A percentile compares a stretch with the other conserved stretches of the same genome.
Evolutionary conservation across 2,329 filamentous ascomycete species (phyloP).

Genomic region (Cordyceps tenuipes): DNA sequence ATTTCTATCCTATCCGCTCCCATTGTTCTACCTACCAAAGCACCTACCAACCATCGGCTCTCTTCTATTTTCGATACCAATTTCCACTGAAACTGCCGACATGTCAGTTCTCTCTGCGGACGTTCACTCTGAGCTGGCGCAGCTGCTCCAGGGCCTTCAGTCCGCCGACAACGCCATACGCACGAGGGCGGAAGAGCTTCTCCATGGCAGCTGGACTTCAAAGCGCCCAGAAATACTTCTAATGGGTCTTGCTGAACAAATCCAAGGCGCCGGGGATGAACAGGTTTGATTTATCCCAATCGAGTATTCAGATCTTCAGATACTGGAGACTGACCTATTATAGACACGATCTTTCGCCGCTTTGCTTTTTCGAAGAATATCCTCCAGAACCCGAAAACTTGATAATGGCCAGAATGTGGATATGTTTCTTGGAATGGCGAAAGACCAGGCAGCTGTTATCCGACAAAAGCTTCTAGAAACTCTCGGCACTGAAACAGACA

Average conservation of each 20-base stretch:
- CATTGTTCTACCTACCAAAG: background rate
- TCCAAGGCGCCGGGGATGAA: conserved; percentile 66
- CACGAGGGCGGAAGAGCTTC: conserved; percentile 78
- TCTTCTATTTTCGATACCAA: background rate
- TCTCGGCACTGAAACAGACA: conserved; percentile 63
- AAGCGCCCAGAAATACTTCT: conserved; percentile 77
- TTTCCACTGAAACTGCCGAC: conserved; percentile 18
- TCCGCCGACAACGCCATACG: conserved; percentile 81
- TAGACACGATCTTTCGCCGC: conserved; percentile 86
- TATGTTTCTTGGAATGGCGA: conserved; percentile 71
- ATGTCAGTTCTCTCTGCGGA: conserved; percentile 87
- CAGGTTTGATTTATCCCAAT: conserved; percentile 41
- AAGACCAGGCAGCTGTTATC: conserved; percentile 68
- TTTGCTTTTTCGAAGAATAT: conserved; percentile 88
- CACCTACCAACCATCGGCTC: background rate
- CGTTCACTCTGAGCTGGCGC: conserved; percentile 72
- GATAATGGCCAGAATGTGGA: conserved; percentile 65
- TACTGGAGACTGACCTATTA: conserved; percentile 14
- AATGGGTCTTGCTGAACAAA: conserved; percentile 91
- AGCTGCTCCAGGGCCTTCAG: conserved; percentile 82
- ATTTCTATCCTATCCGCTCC: background rate
- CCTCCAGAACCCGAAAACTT: conserved; percentile 78
- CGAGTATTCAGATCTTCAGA: conserved; percentile 8
- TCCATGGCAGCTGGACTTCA: conserved; percentile 83
- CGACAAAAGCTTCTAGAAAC: conserved; percentile 75